These are phyloP conservation scores for Penicillium nucicola DNA, from an alignment of 495 filamentous ascomycete species.

Conservation along the genomic window DNA sequence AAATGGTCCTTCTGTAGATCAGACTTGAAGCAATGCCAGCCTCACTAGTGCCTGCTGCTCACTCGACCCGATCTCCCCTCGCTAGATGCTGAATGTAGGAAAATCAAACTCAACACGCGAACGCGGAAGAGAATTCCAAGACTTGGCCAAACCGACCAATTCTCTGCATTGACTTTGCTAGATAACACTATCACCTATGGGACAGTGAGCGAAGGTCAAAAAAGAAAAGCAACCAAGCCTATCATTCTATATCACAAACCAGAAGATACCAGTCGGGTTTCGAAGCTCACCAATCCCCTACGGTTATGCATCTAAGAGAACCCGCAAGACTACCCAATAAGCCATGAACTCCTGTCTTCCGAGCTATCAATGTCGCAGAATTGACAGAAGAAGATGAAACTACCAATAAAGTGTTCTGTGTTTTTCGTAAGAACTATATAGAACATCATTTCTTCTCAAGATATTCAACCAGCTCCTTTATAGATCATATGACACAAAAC, in stretches of 20 bases:
- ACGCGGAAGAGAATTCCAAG: slow-evolving; percentile 1
- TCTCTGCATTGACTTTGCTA: slow-evolving; percentile 11
- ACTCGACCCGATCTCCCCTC: too few species aligned
- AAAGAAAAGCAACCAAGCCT: neutral
- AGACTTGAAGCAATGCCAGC: too few species aligned
- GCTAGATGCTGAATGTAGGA: neutral
- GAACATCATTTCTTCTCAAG: slow-evolving; percentile 15
- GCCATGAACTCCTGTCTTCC: slow-evolving; percentile 11
- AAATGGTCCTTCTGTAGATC: too few species aligned
- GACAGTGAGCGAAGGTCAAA: slow-evolving; percentile 8
- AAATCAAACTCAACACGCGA: slow-evolving; percentile 2
- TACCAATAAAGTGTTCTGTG: slow-evolving; percentile 10
- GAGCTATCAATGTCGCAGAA: slow-evolving; percentile 4
- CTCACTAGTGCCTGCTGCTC: too few species aligned
- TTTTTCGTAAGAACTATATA: slow-evolving; percentile 7
- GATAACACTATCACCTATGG: slow-evolving; percentile 21
- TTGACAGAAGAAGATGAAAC: slow-evolving; percentile 12
- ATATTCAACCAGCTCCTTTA: slow-evolving; percentile 18
- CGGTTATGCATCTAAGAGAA: slow-evolving; percentile 15
- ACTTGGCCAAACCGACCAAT: slow-evolving; percentile 1
- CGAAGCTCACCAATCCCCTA: neutral
- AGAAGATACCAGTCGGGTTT: neutral
- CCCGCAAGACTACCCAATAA: slow-evolving; percentile 13
- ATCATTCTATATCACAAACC: neutral
- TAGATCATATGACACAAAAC: slow-evolving; percentile 15